These are phyloP conservation scores for Mimosa bimucronata DNA, from an alignment of 306 rosid species.

Conservation along the genomic window DNA sequence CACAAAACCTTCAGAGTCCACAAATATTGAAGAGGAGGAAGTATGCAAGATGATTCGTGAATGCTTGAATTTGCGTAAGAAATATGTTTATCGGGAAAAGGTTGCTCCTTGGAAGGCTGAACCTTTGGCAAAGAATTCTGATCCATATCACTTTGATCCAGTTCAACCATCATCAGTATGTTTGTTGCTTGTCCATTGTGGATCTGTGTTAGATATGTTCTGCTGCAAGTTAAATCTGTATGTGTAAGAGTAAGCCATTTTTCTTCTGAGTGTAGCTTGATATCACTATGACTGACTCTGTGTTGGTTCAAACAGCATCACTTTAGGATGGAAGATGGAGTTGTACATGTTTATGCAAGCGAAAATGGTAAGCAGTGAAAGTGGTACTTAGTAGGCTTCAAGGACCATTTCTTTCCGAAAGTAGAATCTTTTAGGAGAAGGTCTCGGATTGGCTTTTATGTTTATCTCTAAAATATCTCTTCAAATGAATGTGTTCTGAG, in stretches of 20 bases:
- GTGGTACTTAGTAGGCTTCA: neutral
- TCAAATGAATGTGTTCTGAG: neutral
- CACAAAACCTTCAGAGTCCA: constrained; percentile 41
- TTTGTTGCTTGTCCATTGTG: constrained; percentile 34
- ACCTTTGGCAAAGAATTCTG: constrained; percentile 41
- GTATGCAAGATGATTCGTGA: constrained; percentile 54
- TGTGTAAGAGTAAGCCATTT: constrained; percentile 15
- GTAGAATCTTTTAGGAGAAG: neutral
- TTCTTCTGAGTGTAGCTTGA: constrained; percentile 30
- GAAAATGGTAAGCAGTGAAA: constrained; percentile 58
- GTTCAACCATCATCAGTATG: constrained; percentile 51
- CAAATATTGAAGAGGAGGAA: constrained; percentile 54
- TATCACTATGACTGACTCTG: constrained; percentile 31
- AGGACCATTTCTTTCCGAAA: neutral
- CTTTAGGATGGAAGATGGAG: constrained; percentile 80
- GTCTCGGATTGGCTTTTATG: neutral
- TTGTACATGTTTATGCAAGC: constrained; percentile 63
- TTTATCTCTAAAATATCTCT: neutral
- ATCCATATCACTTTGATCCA: constrained; percentile 54
- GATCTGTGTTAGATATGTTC: constrained; percentile 31
- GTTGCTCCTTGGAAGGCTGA: constrained; percentile 48
- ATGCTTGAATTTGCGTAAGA: constrained; percentile 54
- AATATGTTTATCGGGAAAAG: constrained; percentile 53
- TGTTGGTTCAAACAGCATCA: constrained; percentile 58
- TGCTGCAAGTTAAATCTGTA: constrained; percentile 25